Base-by-base conservation (phyloP, 129 eudicot species). In the Saposhnikovia divaricata region DNA sequence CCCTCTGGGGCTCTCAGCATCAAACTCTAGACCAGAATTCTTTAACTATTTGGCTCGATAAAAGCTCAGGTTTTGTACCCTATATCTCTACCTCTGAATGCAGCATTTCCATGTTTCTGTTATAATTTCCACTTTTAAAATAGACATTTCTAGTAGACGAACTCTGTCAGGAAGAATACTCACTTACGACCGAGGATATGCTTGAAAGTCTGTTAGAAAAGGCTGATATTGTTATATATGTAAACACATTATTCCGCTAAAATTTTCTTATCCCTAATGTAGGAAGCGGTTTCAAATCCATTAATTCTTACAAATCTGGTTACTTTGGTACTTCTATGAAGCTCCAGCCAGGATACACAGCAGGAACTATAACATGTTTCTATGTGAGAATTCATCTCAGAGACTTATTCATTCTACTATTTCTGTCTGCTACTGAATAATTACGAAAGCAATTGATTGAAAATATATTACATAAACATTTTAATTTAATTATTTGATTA, bases 251-350 rank as follows among this genome's bases (percentile, higher is more conserved):
- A 45, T 45, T 45, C 1, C 1, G 14, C 34, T n/a, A n/a, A 57
- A n/a, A 44, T 9, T 21, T 28, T 82, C 2, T 59, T 48, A 21
- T 25, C 43, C 12, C 9, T 78, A 76, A 80, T 77, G 11, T 88
- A 93, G 98, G 98, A 75, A 93, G 98, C 16, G 98, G 97, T 50
- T 93, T 91, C 87, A 89, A 89, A 83, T 93, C 98, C 1, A 80
- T 80, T 31, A 82, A 63, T 44, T 76, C 89, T 0, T 93, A 88
- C 74, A 81, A 79, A 18, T 93, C 98, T 1, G 98, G 98, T 27
- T 91, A 89, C 80, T 91, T 93, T 72, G 89, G 88, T 23, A 81
- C 98, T 3, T 76, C 88, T 1, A 76, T 93, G n/a, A 93, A 93
- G 85, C 97, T 93, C 79, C 98, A 93, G 8, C 86, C 96, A 11